Percentiles rank a stretch among this genome's conserved stretches.
These are phyloP conservation scores for Trichoderma lentiforme DNA, from an alignment of 2,329 filamentous ascomycete species.

Conservation along the genomic window DNA sequence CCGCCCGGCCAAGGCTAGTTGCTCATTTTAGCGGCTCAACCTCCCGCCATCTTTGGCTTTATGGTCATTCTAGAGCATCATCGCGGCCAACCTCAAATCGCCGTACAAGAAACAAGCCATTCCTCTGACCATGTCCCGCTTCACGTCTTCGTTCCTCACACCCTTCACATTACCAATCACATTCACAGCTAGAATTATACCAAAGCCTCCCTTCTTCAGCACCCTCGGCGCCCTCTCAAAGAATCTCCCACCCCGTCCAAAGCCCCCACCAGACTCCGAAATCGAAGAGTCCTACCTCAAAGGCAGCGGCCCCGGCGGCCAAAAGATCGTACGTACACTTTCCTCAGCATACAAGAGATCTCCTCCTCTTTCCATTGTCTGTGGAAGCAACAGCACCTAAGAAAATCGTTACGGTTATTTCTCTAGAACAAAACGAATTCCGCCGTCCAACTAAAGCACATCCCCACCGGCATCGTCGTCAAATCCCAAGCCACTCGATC, in stretches of 20 bases:
- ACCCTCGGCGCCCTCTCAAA: conserved; percentile 42
- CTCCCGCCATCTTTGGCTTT: background rate
- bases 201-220: conserved; percentile 29
- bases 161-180: background rate
- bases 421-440: conserved; percentile 89
- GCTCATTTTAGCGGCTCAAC: background rate
- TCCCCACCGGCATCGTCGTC: conserved; percentile 85
- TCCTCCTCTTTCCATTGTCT: background rate
- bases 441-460: conserved; percentile 87
- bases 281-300: conserved; percentile 85
- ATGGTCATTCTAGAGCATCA: background rate
- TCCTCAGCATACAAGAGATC: background rate
- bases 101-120: background rate
- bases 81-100: background rate
- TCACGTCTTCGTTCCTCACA: background rate
- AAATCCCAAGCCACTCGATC: conserved; percentile 93
- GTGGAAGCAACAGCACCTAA: background rate
- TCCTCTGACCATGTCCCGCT: background rate
- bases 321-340: conserved; percentile 75
- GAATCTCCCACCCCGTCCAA: conserved; percentile 69
- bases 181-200: background rate
- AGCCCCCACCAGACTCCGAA: conserved; percentile 69
- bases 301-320: conserved; percentile 87
- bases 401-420: background rate
- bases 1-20: background rate